phyloP scores from a whole-genome alignment of 192 early-diverging fungal genomes.

The Phycomyces blakesleeanus region DNA sequence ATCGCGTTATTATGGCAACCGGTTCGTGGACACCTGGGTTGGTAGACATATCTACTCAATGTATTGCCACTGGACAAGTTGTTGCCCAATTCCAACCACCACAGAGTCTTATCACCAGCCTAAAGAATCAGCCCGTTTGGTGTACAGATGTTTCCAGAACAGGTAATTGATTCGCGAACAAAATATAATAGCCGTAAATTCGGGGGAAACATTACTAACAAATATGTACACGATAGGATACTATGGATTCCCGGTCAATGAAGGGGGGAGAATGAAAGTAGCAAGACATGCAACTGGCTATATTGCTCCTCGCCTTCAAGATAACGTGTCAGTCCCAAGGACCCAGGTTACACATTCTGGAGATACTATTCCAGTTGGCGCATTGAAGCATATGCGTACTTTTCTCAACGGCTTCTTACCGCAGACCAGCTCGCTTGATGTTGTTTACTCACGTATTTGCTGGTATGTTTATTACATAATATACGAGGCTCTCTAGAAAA shows the following conservation, averaged over 20 bases:
- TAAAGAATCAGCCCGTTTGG: slow-evolving; percentile 45
- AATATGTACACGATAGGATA: slow-evolving; percentile 21
- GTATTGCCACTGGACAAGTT: slow-evolving; percentile 48
- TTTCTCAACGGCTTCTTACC: slow-evolving; percentile 42
- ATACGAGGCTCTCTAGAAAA: background rate
- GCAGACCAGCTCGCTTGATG: slow-evolving; percentile 27
- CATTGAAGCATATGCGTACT: slow-evolving; percentile 33
- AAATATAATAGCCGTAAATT: background rate
- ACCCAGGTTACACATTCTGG: slow-evolving; percentile 22
- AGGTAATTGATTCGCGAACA: slow-evolving; percentile 1
- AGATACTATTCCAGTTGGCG: slow-evolving; percentile 39
- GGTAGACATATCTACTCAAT: slow-evolving; percentile 34
- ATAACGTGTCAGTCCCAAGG: slow-evolving; percentile 29
- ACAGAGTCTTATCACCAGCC: slow-evolving; percentile 1
- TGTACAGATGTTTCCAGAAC: slow-evolving; percentile 44
- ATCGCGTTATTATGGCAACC: slow-evolving; percentile 41
- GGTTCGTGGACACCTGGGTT: slow-evolving; percentile 50
- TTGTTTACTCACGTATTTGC: slow-evolving; percentile 42
- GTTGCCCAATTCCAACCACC: slow-evolving; percentile 47
- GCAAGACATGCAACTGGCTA: slow-evolving; percentile 46
- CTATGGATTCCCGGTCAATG: slow-evolving; percentile 50
- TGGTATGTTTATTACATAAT: slow-evolving; percentile 25
- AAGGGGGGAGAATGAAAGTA: slow-evolving; percentile 41
- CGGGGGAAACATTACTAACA: background rate
- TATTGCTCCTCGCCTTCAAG: slow-evolving; percentile 26